A percentile compares a stretch with the other conserved stretches of the same genome.
phyloP scores from a whole-genome alignment of 2,329 filamentous ascomycete species.

The Botrytis fragariae region DNA sequence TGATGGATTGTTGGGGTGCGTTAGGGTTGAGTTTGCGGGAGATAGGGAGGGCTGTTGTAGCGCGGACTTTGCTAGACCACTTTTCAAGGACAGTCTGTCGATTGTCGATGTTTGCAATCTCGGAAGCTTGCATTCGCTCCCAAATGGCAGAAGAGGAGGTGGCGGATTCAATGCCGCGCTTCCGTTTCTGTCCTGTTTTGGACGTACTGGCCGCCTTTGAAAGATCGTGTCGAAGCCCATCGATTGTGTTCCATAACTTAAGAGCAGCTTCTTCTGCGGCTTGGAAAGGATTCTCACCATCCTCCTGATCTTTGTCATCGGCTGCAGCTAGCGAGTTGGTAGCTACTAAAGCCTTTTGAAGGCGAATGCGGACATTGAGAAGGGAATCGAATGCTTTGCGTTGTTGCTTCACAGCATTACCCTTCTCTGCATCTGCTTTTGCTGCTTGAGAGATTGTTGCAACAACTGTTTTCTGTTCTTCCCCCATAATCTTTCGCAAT shows the following conservation, averaged over 20 bases:
- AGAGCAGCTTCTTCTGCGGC: slow-evolving; percentile 84
- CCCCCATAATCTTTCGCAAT: slow-evolving; percentile 64
- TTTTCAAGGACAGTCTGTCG: slow-evolving; percentile 77
- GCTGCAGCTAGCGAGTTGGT: slow-evolving; percentile 67
- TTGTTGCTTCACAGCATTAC: slow-evolving; percentile 80
- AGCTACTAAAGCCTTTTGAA: slow-evolving; percentile 86
- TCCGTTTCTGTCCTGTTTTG: slow-evolving; percentile 58
- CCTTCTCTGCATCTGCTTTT: slow-evolving; percentile 79
- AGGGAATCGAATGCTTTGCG: slow-evolving; percentile 83
- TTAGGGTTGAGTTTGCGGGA: slow-evolving; percentile 55
- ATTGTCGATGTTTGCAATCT: slow-evolving; percentile 56
- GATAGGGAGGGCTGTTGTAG: slow-evolving; percentile 54
- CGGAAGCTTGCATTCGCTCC: slow-evolving; percentile 65
- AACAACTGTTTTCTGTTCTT: slow-evolving; percentile 65
- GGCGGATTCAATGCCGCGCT: slow-evolving; percentile 51
- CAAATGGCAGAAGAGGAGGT: slow-evolving; percentile 67
- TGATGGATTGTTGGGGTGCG: slow-evolving; percentile 57
- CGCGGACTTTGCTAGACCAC: slow-evolving; percentile 80
- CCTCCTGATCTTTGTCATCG: slow-evolving; percentile 44
- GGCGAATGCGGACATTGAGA: slow-evolving; percentile 83
- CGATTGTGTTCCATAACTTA: slow-evolving; percentile 79
- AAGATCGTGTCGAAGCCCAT: slow-evolving; percentile 63
- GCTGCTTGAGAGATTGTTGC: slow-evolving; percentile 60
- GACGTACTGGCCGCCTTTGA: slow-evolving; percentile 46
- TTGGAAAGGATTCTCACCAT: slow-evolving; percentile 53